Conservation (phyloP, 805 yeast genomes). For the Metschnikowia baotianmanensis region DNA sequence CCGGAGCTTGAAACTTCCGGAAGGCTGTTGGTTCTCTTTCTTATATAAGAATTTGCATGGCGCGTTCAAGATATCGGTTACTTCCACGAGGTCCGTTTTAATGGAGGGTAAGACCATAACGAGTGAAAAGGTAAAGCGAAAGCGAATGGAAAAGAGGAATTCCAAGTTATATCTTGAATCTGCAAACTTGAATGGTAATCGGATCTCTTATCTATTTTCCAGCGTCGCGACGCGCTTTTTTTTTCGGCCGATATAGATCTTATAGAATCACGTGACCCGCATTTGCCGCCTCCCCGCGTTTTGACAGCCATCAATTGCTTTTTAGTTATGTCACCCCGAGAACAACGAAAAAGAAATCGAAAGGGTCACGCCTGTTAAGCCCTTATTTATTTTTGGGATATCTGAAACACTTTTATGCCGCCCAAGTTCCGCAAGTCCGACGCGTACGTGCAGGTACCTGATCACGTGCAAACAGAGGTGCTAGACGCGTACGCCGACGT, state of each 20-base stretch:
- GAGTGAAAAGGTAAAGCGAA: not conserved
- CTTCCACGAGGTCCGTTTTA: conserved; percentile 39
- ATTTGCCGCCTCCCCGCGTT: no score
- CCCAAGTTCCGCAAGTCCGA: conserved; percentile 15
- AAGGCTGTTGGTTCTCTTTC: conserved; percentile 52
- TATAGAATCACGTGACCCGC: no score
- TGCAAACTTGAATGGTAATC: not conserved
- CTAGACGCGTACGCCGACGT: conserved; percentile 30
- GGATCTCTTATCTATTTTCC: no score
- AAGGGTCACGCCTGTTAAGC: not conserved
- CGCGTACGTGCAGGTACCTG: conserved; percentile 14
- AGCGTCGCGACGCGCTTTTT: no score
- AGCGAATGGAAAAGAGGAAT: not conserved
- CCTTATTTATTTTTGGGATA: not conserved
- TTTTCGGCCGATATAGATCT: no score
- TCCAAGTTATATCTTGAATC: not conserved
- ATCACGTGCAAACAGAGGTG: conserved; percentile 34
- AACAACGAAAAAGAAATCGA: not conserved
- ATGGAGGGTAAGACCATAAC: conserved; percentile 22
- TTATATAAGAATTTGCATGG: conserved; percentile 46
- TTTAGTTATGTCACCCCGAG: no score
- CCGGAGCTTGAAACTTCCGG: conserved; percentile 56
- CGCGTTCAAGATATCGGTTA: conserved; percentile 25
- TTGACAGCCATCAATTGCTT: no score
- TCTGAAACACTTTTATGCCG: conserved; percentile 9